phyloP scores from a whole-genome alignment of 345 rosid genomes.

The Citrus unshiu region DNA sequence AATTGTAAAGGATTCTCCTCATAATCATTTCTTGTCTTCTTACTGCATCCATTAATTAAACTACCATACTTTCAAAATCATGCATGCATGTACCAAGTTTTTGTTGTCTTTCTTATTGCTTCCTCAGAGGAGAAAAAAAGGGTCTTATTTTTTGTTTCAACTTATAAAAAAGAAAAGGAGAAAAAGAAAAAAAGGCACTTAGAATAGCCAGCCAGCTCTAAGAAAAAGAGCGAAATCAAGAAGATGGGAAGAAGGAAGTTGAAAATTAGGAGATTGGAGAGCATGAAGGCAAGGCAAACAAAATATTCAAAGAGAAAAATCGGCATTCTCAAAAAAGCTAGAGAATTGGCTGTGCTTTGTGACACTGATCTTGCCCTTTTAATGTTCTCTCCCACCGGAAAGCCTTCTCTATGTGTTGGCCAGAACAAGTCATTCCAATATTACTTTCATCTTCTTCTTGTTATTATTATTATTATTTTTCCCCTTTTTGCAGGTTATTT shows the following conservation, averaged over 20 bases:
- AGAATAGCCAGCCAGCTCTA: no score
- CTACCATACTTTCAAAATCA: background rate
- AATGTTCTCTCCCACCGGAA: constrained; percentile 27
- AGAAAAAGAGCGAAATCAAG: background rate
- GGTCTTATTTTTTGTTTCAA: no score
- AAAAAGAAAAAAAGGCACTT: no score
- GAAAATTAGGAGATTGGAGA: constrained; percentile 21
- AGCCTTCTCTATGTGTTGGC: constrained; percentile 17
- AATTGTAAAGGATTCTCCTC: background rate
- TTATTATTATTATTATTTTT: no score
- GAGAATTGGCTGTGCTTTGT: constrained; percentile 26
- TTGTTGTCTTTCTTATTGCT: background rate
- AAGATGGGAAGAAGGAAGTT: constrained; percentile 41
- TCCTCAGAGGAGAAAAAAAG: background rate
- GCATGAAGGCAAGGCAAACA: constrained; percentile 26
- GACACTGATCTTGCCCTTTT: constrained; percentile 30
- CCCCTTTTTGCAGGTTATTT: no score
- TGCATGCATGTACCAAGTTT: background rate
- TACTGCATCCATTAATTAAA: background rate
- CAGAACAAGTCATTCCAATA: constrained; percentile 17
- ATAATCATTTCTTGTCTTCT: background rate
- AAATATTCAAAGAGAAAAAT: constrained; percentile 47
- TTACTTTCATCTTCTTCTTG: background rate
- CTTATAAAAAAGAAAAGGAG: no score
- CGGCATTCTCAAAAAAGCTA: constrained; percentile 37